Percentiles rank a stretch among this genome's conserved stretches.
Conservation (phyloP, 768 basidiomycete species). For the Rhodotorula diobovata region DNA sequence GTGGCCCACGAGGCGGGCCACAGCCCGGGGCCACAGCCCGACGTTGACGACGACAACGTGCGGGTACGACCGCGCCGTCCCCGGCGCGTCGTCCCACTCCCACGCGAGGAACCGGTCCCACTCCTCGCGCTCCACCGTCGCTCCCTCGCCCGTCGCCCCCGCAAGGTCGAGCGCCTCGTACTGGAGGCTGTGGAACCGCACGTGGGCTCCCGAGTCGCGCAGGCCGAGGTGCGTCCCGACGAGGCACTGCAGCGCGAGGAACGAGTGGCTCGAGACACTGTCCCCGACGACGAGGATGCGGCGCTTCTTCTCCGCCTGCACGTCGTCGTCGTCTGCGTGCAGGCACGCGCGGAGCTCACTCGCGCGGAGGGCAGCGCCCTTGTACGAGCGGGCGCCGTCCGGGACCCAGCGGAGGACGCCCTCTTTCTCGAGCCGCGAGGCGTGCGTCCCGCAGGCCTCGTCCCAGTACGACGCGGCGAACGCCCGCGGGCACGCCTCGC, state of each 20-base stretch:
- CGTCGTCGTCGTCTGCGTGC: neutral
- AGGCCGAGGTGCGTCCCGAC: neutral
- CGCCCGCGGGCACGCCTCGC: neutral
- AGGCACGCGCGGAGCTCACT: neutral
- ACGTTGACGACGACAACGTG: conserved; percentile 7
- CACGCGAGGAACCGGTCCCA: neutral
- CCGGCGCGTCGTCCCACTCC: neutral
- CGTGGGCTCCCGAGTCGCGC: neutral
- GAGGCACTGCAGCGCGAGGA: conserved; percentile 3
- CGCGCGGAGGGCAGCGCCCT: neutral
- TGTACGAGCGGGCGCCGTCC: neutral
- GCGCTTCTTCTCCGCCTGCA: neutral
- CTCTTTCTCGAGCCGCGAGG: too few species aligned
- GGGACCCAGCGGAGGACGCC: conserved; percentile 5
- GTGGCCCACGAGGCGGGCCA: neutral
- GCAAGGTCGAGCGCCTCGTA: conserved; percentile 5
- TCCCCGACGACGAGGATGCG: conserved; percentile 7
- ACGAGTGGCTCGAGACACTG: conserved; percentile 4
- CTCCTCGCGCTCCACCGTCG: neutral
- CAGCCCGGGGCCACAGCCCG: conserved; percentile 1
- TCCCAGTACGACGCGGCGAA: neutral
- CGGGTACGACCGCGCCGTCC: neutral
- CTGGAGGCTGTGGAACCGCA: neutral
- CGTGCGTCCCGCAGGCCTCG: neutral
- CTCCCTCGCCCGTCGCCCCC: neutral